A percentile compares a stretch with the other conserved stretches of the same genome.
phyloP scores from a whole-genome alignment of 2,329 filamentous ascomycete genomes.

The Madurella fahalii region DNA sequence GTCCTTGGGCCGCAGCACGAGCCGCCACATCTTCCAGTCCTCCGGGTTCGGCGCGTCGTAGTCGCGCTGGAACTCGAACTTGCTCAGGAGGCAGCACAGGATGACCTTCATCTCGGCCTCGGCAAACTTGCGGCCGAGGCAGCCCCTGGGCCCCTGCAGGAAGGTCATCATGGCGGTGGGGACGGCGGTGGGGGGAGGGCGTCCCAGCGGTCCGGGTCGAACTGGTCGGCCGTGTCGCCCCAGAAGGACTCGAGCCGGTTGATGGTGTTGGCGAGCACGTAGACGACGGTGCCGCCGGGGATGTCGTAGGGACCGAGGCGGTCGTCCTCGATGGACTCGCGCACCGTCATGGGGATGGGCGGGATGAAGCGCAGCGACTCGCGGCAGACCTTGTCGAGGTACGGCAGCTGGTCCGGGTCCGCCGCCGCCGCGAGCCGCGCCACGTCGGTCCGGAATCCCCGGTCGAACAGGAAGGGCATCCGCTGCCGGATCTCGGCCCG shows the following conservation, averaged over 20 bases:
- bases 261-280: conserved; percentile 37
- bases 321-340: conserved; percentile 38
- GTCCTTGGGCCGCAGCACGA: conserved; percentile 42
- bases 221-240: conserved; percentile 22
- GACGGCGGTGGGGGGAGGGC: conserved; percentile 15
- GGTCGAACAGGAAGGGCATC: conserved; percentile 36
- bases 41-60: conserved; percentile 37
- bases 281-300: conserved; percentile 40
- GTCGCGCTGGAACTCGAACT: conserved; percentile 35
- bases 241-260: conserved; percentile 22
- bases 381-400: conserved; percentile 43
- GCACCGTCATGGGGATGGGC: conserved; percentile 44
- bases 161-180: conserved; percentile 25
- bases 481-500: conserved; percentile 27
- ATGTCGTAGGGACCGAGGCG: conserved; percentile 37
- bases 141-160: conserved; percentile 22
- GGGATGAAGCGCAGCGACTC: conserved; percentile 44
- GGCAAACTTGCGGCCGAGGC: conserved; percentile 25
- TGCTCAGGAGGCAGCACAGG: conserved; percentile 31
- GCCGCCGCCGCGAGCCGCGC: conserved; percentile 29
- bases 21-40: conserved; percentile 45
- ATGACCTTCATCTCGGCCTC: conserved; percentile 31
- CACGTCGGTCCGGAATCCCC: conserved; percentile 29
- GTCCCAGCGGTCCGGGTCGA: conserved; percentile 24
- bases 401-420: conserved; percentile 40